A percentile compares a stretch with the other conserved stretches of the same genome.
Evolutionary conservation across 2,329 filamentous ascomycete genomes (phyloP).

Genomic region (Epichloe festucae): DNA sequence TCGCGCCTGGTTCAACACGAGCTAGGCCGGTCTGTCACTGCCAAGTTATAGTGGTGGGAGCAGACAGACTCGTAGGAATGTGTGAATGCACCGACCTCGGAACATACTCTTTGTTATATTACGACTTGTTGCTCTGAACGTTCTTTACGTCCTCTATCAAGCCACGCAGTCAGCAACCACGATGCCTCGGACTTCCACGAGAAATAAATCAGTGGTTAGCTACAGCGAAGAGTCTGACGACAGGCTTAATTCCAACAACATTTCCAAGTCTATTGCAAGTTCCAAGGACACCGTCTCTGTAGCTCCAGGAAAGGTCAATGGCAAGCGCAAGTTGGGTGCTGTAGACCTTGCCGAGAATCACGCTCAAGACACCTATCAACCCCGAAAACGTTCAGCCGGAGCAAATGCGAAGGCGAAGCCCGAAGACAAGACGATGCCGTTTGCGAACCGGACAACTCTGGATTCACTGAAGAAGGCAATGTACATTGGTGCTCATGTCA

Average conservation of each 20-base stretch:
- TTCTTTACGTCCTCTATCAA: neutral
- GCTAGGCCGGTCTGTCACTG: neutral
- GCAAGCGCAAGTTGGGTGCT: slow-evolving; percentile 14
- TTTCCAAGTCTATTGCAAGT: slow-evolving; percentile 9
- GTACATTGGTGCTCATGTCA: slow-evolving; percentile 87
- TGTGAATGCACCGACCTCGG: neutral
- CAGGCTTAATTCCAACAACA: neutral
- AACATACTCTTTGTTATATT: neutral
- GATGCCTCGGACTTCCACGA: slow-evolving; percentile 23
- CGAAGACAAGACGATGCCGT: slow-evolving; percentile 38
- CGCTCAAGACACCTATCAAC: slow-evolving; percentile 11
- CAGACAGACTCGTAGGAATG: no score
- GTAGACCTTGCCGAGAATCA: slow-evolving; percentile 9
- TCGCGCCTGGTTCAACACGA: slow-evolving; percentile 2
- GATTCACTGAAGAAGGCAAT: slow-evolving; percentile 53
- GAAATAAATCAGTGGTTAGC: slow-evolving; percentile 19
- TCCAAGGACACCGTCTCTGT: slow-evolving; percentile 9
- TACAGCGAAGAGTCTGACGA: slow-evolving; percentile 18
- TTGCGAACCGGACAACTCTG: slow-evolving; percentile 55
- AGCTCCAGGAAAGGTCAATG: slow-evolving; percentile 1
- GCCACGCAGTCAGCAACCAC: neutral
- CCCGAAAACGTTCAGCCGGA: slow-evolving; percentile 33
- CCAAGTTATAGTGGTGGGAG: no score
- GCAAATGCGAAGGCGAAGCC: slow-evolving; percentile 12
- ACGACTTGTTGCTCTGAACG: neutral